A percentile compares a stretch with the other conserved stretches of the same genome.
Conservation (phyloP, 441 rosid genomes). For the Arabidopsis lyrata region DNA sequence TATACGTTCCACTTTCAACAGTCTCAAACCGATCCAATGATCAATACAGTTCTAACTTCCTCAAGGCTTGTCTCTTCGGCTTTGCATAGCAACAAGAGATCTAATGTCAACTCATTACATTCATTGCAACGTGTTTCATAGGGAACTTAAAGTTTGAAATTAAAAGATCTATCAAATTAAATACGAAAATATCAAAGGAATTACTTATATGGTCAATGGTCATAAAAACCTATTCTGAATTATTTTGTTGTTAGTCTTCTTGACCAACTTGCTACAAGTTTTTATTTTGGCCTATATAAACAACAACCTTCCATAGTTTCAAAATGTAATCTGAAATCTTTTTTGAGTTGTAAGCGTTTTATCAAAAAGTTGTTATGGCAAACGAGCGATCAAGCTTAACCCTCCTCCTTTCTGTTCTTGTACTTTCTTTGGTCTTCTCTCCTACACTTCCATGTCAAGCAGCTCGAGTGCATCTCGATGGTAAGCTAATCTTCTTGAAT, state of each 20-base stretch:
- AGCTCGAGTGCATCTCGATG: constrained; percentile 25
- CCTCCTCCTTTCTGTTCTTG: constrained; percentile 28
- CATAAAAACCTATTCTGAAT: background rate
- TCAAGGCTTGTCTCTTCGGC: background rate
- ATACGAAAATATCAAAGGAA: background rate
- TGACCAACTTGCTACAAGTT: background rate
- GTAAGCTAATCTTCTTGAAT: background rate
- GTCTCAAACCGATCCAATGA: background rate
- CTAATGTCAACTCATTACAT: background rate
- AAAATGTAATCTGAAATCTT: background rate
- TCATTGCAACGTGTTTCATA: background rate
- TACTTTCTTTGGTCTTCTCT: constrained; percentile 28
- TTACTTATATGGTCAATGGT: background rate
- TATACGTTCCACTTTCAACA: background rate
- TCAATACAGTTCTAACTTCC: background rate
- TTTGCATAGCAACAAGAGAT: background rate
- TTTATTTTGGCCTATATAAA: background rate
- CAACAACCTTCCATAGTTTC: background rate
- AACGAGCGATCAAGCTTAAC: constrained; percentile 12
- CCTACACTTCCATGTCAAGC: constrained; percentile 36
- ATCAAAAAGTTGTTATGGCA: constrained; percentile 8
- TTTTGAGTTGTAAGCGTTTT: background rate
- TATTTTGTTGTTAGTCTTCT: constrained; percentile 5
- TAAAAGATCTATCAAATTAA: background rate
- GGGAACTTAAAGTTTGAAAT: background rate